phyloP scores from a whole-genome alignment of 2,329 filamentous ascomycete species.

The Aspergillus versicolor region DNA sequence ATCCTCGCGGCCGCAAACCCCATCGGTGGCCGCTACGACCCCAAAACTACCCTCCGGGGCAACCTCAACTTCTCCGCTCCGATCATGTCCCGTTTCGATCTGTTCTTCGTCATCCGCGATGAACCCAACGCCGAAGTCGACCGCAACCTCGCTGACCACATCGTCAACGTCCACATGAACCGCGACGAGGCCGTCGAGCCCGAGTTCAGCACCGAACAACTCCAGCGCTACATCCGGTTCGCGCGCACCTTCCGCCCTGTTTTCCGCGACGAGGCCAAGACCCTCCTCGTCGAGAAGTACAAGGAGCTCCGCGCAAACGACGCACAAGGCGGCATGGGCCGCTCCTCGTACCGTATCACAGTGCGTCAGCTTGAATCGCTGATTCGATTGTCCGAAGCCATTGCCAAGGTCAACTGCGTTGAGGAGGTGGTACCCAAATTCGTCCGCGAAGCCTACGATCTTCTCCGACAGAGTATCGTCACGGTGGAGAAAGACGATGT shows the following conservation, averaged over 20 bases:
- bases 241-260: conserved; percentile 91
- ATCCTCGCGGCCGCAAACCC: conserved; percentile 97
- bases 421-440: conserved; percentile 82
- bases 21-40: conserved; percentile 90
- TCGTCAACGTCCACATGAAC: conserved; percentile 88
- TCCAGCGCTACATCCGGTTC: conserved; percentile 96
- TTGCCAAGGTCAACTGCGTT: conserved; percentile 95
- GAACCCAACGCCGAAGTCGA: conserved; percentile 93
- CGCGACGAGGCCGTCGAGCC: conserved; percentile 89
- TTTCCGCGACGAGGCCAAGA: conserved; percentile 84
- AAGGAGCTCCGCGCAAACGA: conserved; percentile 93
- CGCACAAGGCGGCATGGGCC: conserved; percentile 86
- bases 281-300: conserved; percentile 84
- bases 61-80: conserved; percentile 99
- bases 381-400: conserved; percentile 95
- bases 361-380: conserved; percentile 94
- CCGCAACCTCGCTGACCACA: conserved; percentile 88
- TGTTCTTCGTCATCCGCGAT: conserved; percentile 97
- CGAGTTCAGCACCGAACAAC: conserved; percentile 92
- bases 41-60: conserved; percentile 85
- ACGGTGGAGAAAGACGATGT: conserved; percentile 97
- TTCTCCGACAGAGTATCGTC: conserved; percentile 92
- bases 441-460: conserved; percentile 86
- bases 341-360: conserved; percentile 96
- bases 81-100: conserved; percentile 98